Conservation (phyloP, 768 basidiomycete genomes). For the Porphyrellus cyaneotinctus region DNA sequence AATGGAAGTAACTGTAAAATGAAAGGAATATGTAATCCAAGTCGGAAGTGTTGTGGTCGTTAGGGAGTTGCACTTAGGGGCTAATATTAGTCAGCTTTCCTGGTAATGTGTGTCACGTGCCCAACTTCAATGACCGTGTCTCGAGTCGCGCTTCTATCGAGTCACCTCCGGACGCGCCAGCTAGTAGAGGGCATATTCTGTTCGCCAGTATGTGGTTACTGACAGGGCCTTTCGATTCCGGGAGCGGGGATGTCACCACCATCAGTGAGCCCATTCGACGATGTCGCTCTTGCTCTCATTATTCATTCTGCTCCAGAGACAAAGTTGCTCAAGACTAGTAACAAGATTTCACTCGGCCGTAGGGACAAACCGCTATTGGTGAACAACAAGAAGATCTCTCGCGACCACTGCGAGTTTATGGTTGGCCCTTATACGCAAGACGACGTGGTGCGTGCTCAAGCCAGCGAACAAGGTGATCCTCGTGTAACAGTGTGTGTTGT, state of each 20-base stretch:
- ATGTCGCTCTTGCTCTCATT: slow-evolving; percentile 22
- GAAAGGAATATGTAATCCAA: too few relatives aligned
- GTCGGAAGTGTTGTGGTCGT: too few relatives aligned
- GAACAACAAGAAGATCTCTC: slow-evolving; percentile 61
- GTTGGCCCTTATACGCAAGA: slow-evolving; percentile 50
- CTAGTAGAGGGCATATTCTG: too few relatives aligned
- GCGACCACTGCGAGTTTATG: slow-evolving; percentile 53
- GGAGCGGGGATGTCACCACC: slow-evolving; percentile 31
- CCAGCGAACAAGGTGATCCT: neutral
- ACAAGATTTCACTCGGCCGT: slow-evolving; percentile 52
- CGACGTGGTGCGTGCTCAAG: slow-evolving; percentile 48
- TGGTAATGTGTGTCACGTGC: slow-evolving; percentile 7
- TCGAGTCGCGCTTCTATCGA: neutral
- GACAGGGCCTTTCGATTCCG: slow-evolving; percentile 51
- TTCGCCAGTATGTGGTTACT: slow-evolving; percentile 47
- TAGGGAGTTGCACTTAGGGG: too few relatives aligned
- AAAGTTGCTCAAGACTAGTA: slow-evolving; percentile 63
- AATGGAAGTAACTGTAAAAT: too few relatives aligned
- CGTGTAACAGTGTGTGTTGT: neutral
- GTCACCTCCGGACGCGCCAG: neutral
- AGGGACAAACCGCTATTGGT: slow-evolving; percentile 50
- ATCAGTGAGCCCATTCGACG: slow-evolving; percentile 36
- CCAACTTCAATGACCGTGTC: neutral
- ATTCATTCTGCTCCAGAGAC: slow-evolving; percentile 30
- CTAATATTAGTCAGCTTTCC: neutral